Percentiles rank a stretch among this genome's conserved stretches.
These are phyloP conservation scores for Amylostereum areolatum DNA, from an alignment of 1,284 basidiomycete species.

Conservation along the genomic window DNA sequence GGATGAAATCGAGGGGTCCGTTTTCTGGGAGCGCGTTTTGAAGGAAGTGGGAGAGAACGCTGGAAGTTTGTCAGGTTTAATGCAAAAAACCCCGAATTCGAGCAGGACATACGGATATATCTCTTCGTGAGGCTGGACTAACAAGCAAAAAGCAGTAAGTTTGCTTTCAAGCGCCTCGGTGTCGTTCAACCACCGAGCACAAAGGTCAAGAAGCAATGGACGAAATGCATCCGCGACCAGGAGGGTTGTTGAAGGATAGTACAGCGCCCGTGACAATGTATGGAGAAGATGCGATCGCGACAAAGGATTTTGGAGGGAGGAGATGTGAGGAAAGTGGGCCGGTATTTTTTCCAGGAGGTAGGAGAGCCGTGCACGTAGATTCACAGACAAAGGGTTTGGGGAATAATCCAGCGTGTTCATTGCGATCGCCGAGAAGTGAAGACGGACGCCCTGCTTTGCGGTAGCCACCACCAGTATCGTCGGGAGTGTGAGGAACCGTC, in stretches of 20 bases:
- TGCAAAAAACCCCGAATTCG: conserved; percentile 3
- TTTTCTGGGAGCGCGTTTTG: conserved; percentile 44
- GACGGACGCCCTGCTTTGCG: too few species aligned
- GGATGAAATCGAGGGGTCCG: conserved; percentile 52
- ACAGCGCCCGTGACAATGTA: conserved; percentile 45
- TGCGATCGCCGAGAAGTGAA: too few species aligned
- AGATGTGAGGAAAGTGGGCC: conserved; percentile 28
- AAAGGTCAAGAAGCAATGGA: conserved; percentile 67
- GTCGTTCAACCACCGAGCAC: conserved; percentile 60
- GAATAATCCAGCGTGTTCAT: too few species aligned
- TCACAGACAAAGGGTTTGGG: too few species aligned
- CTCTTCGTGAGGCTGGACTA: conserved; percentile 68
- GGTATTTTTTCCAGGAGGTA: conserved; percentile 34
- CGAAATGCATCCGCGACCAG: conserved; percentile 53
- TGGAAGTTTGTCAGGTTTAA: conserved; percentile 6
- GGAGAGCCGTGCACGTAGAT: too few species aligned
- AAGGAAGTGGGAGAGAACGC: conserved; percentile 10
- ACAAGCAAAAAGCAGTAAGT: conserved; percentile 52
- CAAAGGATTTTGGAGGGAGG: conserved; percentile 28
- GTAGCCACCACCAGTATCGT: too few species aligned
- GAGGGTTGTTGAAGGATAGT: conserved; percentile 47
- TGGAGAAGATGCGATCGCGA: conserved; percentile 33
- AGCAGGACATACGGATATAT: conserved; percentile 60
- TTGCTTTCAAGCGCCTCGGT: conserved; percentile 42
- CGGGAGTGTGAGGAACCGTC: too few species aligned